Evolutionary conservation across 495 filamentous ascomycete species (phyloP), one percentile per base, ranked within the genome.

Genomic region (Xylaria bambusicola): DNA sequence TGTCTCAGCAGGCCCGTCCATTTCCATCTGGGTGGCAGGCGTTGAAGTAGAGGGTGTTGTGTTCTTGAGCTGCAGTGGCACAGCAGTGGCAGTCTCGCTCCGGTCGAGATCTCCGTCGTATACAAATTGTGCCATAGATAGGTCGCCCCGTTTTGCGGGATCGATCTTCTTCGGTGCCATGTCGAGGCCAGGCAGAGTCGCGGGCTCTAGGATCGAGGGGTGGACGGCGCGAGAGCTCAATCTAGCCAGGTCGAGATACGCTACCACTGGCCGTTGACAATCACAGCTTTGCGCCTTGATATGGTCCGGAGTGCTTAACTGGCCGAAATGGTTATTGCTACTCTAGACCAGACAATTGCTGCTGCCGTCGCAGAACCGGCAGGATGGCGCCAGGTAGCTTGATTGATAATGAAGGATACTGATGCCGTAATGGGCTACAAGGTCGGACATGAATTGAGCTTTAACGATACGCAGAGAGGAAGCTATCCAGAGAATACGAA

Each of bases 61-160:
- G 21, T 20, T 6, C 27, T 53, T 66, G 31, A 5, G 67, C 60
- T 40, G 18, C 63, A 26, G 72, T 47, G 51, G 65, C 50, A 42
- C 26, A 8, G 68, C 59, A 17, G 67, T 61, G 20, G 52, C 61
- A 0, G 64, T 58, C 45, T 61, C 66, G 41, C 27, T 18, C 46
- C 8, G 52, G 44, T 38, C 62, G 47, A 68, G 65, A 7, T 73
- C 71, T 21, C 73, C 74, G 51, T 71, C 75, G 33, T 73, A 65
- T 6, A 75, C 70, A 33, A 76, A 77, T 36, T 72, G 67, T 1
- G 76, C 77, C 54, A 66, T 73, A 6, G 77, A 77, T 47, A 74
- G 71, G 61, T 78, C 52, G 41, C 31, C 36, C 24, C 56, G 56
- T 51, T 18, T 58, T 8, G 46, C 17, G 17, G 47, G 18, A 42